Percentiles rank a stretch among this genome's conserved stretches.
Evolutionary conservation across 495 filamentous ascomycete species (phyloP).

Genomic region (Xylaria scruposa): DNA sequence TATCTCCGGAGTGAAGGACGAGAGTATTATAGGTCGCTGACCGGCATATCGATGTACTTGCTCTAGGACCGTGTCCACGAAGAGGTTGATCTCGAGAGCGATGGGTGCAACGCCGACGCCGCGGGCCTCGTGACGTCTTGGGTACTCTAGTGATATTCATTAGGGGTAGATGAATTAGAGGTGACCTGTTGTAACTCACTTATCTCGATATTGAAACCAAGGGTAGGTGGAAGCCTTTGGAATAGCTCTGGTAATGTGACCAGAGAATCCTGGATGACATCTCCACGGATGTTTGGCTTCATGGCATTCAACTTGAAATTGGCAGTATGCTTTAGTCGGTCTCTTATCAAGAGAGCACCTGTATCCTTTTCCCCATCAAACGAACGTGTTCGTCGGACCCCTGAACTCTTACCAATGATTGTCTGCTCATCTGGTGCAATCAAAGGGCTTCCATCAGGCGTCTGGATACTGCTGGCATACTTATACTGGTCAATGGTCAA

Average conservation of each 20-base stretch:
- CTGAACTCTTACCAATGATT: slow-evolving; percentile 34
- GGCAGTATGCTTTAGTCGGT: slow-evolving; percentile 47
- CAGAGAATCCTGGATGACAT: slow-evolving; percentile 47
- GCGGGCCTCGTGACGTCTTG: slow-evolving; percentile 41
- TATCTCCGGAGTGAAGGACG: slow-evolving; percentile 53
- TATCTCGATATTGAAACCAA: slow-evolving; percentile 51
- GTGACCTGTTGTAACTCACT: slow-evolving; percentile 34
- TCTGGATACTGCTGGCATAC: slow-evolving; percentile 24
- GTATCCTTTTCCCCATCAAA: slow-evolving; percentile 63
- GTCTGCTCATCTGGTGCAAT: slow-evolving; percentile 5
- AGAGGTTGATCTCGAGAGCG: slow-evolving; percentile 51
- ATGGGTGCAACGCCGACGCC: slow-evolving; percentile 44
- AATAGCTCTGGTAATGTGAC: slow-evolving; percentile 48
- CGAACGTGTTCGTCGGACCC: slow-evolving; percentile 32
- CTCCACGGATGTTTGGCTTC: slow-evolving; percentile 47
- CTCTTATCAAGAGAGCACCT: slow-evolving; percentile 28
- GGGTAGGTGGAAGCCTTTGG: slow-evolving; percentile 36
- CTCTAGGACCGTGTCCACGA: slow-evolving; percentile 48
- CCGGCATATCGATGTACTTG: slow-evolving; percentile 32
- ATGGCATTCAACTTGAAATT: slow-evolving; percentile 43
- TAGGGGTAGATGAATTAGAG: not conserved
- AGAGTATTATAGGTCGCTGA: slow-evolving; percentile 46
- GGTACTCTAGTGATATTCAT: slow-evolving; percentile 33
- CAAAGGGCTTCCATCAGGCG: slow-evolving; percentile 6
- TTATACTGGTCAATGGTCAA: slow-evolving; percentile 47